Evolutionary conservation across 805 yeast genomes (phyloP), one percentile per base, ranked within the genome.

Genomic region (Teunomyces funiuensis): DNA sequence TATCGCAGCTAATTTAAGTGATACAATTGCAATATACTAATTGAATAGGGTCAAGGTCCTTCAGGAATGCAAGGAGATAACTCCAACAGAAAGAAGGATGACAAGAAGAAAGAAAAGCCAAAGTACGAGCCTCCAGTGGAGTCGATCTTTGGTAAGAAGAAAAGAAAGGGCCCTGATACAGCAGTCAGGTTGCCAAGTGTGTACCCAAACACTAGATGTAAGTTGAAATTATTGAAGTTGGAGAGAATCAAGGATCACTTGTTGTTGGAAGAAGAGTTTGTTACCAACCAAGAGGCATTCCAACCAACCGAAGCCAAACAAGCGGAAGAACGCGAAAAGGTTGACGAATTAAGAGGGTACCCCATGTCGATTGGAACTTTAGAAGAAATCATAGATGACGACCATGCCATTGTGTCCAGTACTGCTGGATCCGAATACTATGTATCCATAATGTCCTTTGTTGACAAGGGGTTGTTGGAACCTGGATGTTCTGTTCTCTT

Each of bases 81-180:
- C 50, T 54, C 57, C 52, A 58, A 61, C 39, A 64, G 61, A 52
- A 72, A 72, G 61, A 80, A 80, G 63, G 82, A 79, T 54, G 81
- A 77, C 49, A 69, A 62, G 61, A 83, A 83, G 69, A 81, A 83
- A 51, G 87, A 86, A 56, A 90, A 91, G 68, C 98, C 97, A 58
- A 91, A 90, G 73, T 93, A 91, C 66, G 99, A 93, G 67, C 98
- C 99, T 26, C 99, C 99, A 11, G 97, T 91, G 46, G 95, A 91
- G 66, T 84, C 96, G 5, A 82, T 90, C 51, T 85, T 88, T 57
- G 96, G 96, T 43, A 85, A 88, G 65, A 90, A 88, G 77, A 86
- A 87, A 72, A 82, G 93, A 74, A 88, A 84, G 74, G 96, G 96
- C 6, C 95, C 93, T 40, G 87, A 88, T 41, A 85, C 95, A 18